Evolutionary conservation across 140 eudicot genomes (phyloP).

Genomic region (Senecio squalidus): DNA sequence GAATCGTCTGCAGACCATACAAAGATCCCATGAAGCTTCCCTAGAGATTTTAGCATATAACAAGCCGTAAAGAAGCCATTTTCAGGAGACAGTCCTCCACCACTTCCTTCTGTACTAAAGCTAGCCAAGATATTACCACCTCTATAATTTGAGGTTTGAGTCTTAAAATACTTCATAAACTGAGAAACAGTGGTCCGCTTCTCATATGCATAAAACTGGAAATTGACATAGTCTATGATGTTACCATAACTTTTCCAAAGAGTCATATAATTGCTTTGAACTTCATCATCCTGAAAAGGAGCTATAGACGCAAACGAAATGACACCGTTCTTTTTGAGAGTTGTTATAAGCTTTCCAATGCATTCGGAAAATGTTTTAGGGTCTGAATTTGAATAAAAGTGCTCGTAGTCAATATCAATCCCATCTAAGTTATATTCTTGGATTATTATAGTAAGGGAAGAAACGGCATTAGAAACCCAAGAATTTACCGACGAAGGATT

Average conservation of each 20-base stretch:
- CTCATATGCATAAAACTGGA: conserved; percentile 42
- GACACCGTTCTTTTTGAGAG: conserved; percentile 33
- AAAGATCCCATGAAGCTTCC: conserved; percentile 32
- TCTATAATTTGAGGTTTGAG: conserved; percentile 30
- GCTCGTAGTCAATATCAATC: conserved; percentile 44
- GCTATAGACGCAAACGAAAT: conserved; percentile 41
- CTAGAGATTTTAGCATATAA: conserved; percentile 25
- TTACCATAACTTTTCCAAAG: conserved; percentile 39
- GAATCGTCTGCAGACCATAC: conserved; percentile 32
- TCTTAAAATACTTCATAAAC: conserved; percentile 30
- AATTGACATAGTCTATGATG: conserved; percentile 35
- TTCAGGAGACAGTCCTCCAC: conserved; percentile 35
- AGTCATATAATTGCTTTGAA: conserved; percentile 42
- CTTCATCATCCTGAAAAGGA: conserved; percentile 41
- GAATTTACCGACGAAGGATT: conserved; percentile 35
- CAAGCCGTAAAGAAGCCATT: conserved; percentile 36
- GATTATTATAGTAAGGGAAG: conserved; percentile 37
- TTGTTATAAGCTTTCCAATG: conserved; percentile 40
- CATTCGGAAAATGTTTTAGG: conserved; percentile 36
- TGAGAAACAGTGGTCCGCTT: conserved; percentile 28
- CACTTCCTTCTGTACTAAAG: conserved; percentile 31
- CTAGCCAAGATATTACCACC: conserved; percentile 36
- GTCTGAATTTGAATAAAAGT: conserved; percentile 31
- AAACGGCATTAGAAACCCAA: conserved; percentile 42
- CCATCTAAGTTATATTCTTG: conserved; percentile 38